phyloP scores from a whole-genome alignment of 2,329 filamentous ascomycete species.

The Polytolypa hystricis region DNA sequence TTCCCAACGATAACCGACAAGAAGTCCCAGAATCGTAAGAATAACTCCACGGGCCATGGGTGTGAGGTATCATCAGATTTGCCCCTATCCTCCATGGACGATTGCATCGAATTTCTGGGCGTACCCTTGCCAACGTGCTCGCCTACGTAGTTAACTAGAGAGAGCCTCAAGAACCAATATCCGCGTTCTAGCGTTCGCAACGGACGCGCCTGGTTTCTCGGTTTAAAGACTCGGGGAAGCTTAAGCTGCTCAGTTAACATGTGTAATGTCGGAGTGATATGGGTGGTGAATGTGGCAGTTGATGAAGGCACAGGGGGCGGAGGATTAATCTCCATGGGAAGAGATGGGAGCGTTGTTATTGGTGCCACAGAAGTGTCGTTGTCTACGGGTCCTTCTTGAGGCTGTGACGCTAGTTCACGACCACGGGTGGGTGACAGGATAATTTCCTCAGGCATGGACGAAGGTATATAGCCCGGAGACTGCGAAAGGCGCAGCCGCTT shows the following conservation, averaged over 20 bases:
- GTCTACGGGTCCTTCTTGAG: background rate
- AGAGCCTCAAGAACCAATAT: constrained; percentile 59
- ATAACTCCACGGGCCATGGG: constrained; percentile 25
- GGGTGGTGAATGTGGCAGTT: constrained; percentile 34
- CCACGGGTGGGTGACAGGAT: background rate
- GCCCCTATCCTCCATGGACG: no score
- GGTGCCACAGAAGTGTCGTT: background rate
- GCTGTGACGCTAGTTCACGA: background rate
- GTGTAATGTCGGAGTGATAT: constrained; percentile 47
- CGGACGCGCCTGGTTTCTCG: constrained; percentile 37
- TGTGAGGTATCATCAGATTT: background rate
- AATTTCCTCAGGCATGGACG: constrained; percentile 6
- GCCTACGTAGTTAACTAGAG: constrained; percentile 46
- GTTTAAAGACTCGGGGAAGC: constrained; percentile 44
- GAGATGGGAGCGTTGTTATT: constrained; percentile 8
- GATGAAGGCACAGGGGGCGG: constrained; percentile 42
- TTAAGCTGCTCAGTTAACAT: constrained; percentile 45
- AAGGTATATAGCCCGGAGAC: constrained; percentile 7
- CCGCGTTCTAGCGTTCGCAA: constrained; percentile 58
- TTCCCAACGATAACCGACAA: constrained; percentile 26
- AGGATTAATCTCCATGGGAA: constrained; percentile 39
- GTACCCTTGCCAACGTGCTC: constrained; percentile 49
- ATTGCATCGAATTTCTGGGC: constrained; percentile 25
- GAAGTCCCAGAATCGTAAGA: constrained; percentile 33
- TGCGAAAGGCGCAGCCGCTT: constrained; percentile 12